Evolutionary conservation across 345 rosid genomes (phyloP).

Genomic region (Euphorbia peplus): DNA sequence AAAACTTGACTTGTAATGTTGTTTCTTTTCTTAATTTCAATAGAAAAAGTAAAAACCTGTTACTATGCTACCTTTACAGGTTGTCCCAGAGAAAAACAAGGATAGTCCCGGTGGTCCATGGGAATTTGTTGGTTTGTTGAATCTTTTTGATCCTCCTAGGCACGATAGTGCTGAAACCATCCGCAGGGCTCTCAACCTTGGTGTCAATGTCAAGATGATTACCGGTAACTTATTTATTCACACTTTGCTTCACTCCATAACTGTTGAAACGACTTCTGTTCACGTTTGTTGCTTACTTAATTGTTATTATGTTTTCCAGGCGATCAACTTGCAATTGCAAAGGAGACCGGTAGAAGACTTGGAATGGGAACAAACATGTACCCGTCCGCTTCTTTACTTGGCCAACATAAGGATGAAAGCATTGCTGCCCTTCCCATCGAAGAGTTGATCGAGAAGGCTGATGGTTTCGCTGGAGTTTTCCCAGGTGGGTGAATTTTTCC

Average conservation of each 20-base stretch:
- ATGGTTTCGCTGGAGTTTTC: conserved; percentile 33
- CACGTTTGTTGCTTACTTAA: conserved; percentile 7
- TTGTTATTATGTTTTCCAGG: conserved; percentile 13
- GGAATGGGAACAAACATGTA: conserved; percentile 37
- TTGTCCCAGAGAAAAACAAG: conserved; percentile 28
- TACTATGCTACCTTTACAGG: conserved; percentile 10
- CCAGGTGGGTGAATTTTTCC: conserved; percentile 17
- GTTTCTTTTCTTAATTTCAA: not conserved
- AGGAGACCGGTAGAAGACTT: conserved; percentile 33
- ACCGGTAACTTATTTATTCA: conserved; percentile 19
- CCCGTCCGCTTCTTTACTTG: conserved; percentile 27
- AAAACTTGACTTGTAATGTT: not conserved
- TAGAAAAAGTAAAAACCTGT: not conserved
- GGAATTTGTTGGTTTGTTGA: conserved; percentile 39
- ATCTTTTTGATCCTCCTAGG: conserved; percentile 60
- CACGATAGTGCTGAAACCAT: conserved; percentile 61
- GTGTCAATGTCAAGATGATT: conserved; percentile 34
- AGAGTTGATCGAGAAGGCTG: conserved; percentile 33
- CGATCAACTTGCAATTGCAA: conserved; percentile 32
- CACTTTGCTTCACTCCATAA: not conserved
- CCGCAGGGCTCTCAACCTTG: conserved; percentile 43
- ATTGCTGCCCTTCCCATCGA: conserved; percentile 26
- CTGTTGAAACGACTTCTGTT: too few relatives aligned
- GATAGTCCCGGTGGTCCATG: conserved; percentile 30
- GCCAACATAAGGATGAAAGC: conserved; percentile 25